phyloP scores from a whole-genome alignment of 164 flowering plant species.

The Magnolia sinica region DNA sequence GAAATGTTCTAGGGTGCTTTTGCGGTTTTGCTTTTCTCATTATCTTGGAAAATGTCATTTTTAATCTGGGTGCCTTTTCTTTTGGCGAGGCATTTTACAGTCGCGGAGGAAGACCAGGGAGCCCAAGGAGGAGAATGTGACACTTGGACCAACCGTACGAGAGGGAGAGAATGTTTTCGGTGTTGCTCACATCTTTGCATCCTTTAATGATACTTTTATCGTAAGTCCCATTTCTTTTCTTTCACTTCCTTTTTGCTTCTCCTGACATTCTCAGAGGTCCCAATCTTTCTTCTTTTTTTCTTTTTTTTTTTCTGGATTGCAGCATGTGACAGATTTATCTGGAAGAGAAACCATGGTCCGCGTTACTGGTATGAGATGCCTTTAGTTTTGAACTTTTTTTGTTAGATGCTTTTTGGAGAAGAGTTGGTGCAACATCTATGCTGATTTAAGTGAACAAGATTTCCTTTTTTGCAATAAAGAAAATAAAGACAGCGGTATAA shows the following conservation, averaged over 20 bases:
- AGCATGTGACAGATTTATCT: slow-evolving; percentile 91
- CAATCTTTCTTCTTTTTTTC: not conserved
- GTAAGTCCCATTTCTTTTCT: slow-evolving; percentile 34
- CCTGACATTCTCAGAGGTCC: not conserved
- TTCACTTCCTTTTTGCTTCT: not conserved
- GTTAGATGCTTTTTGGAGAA: not conserved
- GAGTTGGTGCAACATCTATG: not conserved
- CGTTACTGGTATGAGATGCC: slow-evolving; percentile 51
- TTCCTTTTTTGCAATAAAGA: not conserved
- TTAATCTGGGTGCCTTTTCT: too few species aligned
- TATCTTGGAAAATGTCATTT: too few species aligned
- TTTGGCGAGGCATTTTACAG: slow-evolving; percentile 14
- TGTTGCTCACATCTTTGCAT: slow-evolving; percentile 84
- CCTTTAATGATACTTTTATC: slow-evolving; percentile 84
- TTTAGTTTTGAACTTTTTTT: not conserved
- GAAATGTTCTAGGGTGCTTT: not conserved
- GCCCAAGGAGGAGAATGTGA: slow-evolving; percentile 70
- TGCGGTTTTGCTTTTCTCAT: too few species aligned
- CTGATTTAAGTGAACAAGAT: not conserved
- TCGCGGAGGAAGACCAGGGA: slow-evolving; percentile 62
- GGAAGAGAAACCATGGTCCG: slow-evolving; percentile 83
- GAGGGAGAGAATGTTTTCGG: slow-evolving; percentile 88
- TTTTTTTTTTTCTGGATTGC: slow-evolving; percentile 16
- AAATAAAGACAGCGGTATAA: not conserved
- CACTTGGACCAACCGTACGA: slow-evolving; percentile 65